Conservation (phyloP, 2,329 filamentous ascomycete genomes). For the Colletotrichum sansevieriae region DNA sequence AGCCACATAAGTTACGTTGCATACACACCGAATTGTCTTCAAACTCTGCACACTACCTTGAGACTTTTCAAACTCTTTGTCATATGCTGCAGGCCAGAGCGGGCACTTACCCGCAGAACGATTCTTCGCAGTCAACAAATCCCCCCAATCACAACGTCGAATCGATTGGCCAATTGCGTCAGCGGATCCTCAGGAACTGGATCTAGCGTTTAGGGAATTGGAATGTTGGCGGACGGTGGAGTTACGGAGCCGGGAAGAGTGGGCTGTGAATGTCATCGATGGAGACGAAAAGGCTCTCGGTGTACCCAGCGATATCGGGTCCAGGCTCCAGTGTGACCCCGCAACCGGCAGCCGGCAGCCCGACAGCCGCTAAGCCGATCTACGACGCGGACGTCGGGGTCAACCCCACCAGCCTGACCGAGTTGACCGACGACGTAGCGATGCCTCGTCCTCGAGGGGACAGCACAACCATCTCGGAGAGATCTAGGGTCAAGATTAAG, state of each 20-base stretch:
- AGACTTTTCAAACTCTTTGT: background rate
- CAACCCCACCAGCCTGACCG: constrained; percentile 35
- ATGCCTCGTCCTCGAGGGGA: background rate
- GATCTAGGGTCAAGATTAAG: constrained; percentile 1
- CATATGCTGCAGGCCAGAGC: background rate
- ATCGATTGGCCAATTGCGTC: constrained; percentile 33
- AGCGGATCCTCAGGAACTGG: constrained; percentile 37
- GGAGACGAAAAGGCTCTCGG: constrained; percentile 37
- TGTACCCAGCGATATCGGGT: constrained; percentile 38
- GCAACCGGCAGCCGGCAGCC: constrained; percentile 28
- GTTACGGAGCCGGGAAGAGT: constrained; percentile 23
- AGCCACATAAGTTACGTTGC: background rate
- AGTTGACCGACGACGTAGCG: constrained; percentile 29
- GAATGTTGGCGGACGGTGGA: constrained; percentile 35
- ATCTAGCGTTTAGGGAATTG: background rate
- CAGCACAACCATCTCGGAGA: background rate
- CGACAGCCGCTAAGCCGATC: constrained; percentile 40
- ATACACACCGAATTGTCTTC: background rate
- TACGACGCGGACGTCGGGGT: constrained; percentile 35
- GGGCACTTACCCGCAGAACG: constrained; percentile 1
- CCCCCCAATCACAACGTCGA: background rate
- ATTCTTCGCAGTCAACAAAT: background rate
- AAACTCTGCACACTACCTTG: constrained; percentile 2
- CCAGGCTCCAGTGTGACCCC: constrained; percentile 22
- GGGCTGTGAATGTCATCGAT: constrained; percentile 38